Base-by-base conservation (phyloP, 83 land plant species). In the Picea mariana region DNA sequence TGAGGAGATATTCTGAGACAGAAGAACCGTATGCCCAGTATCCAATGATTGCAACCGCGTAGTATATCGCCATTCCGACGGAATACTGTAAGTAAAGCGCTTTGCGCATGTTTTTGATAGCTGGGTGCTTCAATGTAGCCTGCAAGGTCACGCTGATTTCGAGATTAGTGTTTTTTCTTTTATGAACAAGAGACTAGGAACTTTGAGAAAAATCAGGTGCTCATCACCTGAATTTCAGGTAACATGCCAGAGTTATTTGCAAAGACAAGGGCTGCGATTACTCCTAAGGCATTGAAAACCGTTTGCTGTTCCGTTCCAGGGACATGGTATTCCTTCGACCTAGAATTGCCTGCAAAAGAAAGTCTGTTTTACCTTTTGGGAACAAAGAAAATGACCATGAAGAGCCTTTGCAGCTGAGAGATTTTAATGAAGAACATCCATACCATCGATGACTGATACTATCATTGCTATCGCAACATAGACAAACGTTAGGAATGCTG, bases 11-110 rank as follows among this genome's bases (percentile, higher is more conserved):
- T 7, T 72, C 83, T 13, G 91, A 89, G 13, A 82, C 87, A 18
- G 77, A 44, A 24, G 91, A 83, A 15, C 89, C 91, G 71, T 89
- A 89, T 60, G 91, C 89, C 87, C 89, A 87, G 62, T 89, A 89
- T 24, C 91, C 91, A 21, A 77, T 75, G 21, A 87, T 47, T 61
- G 79, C 78, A 17, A 89, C 89, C 9, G 78, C 83, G 67, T 89
- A 89, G 40, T 81, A 84, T 12, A 84, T 49, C 9, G 80, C 68
- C 44, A 84, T 31, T 8, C 91, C 91, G 20, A 82, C 42, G n/a
- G 89, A 64, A 62, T 60, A 89, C 9, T 86, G 89, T 63, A 78
- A 3, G 40, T 61, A 80, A 6, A 89, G 64, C n/a, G 89, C 89
- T 60, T 80, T 87, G 80, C 80, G 85, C 91, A 89, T 89, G 75